Evolutionary conservation across 148 eudicot species (phyloP), one percentile per base, ranked within the genome.

Genomic region (Persicaria tinctoria): DNA sequence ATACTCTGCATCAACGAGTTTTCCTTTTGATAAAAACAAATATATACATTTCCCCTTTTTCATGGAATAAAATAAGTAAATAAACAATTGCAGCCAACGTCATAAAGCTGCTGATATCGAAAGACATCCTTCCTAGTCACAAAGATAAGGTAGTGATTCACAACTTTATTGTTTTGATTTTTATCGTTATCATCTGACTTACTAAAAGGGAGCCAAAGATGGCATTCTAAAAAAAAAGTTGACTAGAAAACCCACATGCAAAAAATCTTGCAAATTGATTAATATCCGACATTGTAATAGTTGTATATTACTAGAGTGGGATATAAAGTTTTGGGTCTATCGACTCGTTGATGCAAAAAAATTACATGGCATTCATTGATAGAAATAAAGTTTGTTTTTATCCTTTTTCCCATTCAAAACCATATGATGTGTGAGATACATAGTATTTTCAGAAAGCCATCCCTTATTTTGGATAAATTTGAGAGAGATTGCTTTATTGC

Each of bases 61-160:
- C 41, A 32, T 32, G 41, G 41, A 32, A 32, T 32, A 32, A 32
- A 32, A 32, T 32, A 32, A 32, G 3, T 32, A 32, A 38, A 41
- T 12, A 66, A 0, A 6, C 17, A 9, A 13, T 14, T 41, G 48
- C 70, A 66, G 48, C 46, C 70, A 7, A 38, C 70, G 47, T 66
- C 47, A 66, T 66, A 66, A 66, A 66, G 70, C 70, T 38, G 70
- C 4, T 41, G 48, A 66, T 66, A 38, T 66, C 47, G 70, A 14
- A 66, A 41, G 70, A 66, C 47, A 66, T 41, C 70, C 70, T 66
- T 41, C 70, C 70, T 66, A 66, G 70, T 66, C 70, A 66, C 70
- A 66, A 66, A 66, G 70, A 66, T 66, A 66, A 66, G 47, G 8
- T 66, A 6, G 46, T 66, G 70, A 66, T 41, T 41, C 70, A 41